phyloP scores from a whole-genome alignment of 2,329 filamentous ascomycete species.

The Fusarium domesticum region DNA sequence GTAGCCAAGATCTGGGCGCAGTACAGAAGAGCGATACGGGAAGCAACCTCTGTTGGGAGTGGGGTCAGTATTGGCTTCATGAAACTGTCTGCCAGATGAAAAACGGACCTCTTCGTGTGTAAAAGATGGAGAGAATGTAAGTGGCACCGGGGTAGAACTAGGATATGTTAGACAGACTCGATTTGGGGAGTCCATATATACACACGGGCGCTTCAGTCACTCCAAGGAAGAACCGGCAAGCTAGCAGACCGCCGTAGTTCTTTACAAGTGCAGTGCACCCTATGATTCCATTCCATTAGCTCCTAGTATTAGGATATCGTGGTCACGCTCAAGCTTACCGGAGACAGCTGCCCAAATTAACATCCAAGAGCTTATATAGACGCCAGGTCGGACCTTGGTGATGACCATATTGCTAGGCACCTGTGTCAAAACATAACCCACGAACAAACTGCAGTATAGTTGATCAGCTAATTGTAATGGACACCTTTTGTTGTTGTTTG shows the following conservation, averaged over 20 bases:
- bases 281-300: background rate
- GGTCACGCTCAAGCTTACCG: constrained; percentile 13
- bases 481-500: rapidly evolving
- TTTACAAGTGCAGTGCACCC: constrained; percentile 38
- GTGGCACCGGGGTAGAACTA: constrained; percentile 40
- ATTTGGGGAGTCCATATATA: rapidly evolving
- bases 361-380: constrained; percentile 43
- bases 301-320: too few relatives aligned
- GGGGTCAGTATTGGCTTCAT: background rate
- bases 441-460: constrained; percentile 28
- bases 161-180: background rate
- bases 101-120: constrained; percentile 31
- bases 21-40: constrained; percentile 56
- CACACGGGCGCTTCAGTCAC: constrained; percentile 38
- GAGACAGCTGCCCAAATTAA: constrained; percentile 41
- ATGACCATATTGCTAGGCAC: constrained; percentile 42
- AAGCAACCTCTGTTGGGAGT: constrained; percentile 60
- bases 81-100: rapidly evolving
- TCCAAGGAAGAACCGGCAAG: constrained; percentile 39
- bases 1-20: constrained; percentile 65
- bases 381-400: constrained; percentile 40
- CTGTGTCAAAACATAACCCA: constrained; percentile 46
- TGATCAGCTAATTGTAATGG: constrained; percentile 1
- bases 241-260: constrained; percentile 35
- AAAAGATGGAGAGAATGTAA: constrained; percentile 36